These are phyloP conservation scores for Rhizophagus clarus DNA, from an alignment of 192 early-diverging fungal species.

Conservation along the genomic window DNA sequence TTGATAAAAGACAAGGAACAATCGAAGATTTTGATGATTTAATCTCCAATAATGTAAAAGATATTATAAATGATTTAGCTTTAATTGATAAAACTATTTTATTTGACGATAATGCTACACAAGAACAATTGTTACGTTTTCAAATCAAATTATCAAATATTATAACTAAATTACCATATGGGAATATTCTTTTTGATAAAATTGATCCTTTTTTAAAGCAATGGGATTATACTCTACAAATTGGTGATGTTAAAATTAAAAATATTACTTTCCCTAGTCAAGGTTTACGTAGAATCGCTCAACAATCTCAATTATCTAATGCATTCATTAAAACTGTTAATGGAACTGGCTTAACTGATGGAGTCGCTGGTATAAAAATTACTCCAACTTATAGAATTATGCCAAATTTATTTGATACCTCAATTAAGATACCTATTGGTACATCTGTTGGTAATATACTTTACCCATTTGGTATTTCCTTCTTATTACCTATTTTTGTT, in stretches of 20 bases:
- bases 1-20: constrained; percentile 28
- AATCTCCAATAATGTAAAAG: constrained; percentile 41
- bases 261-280: constrained; percentile 55
- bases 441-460: constrained; percentile 61
- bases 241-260: constrained; percentile 53
- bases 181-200: constrained; percentile 53
- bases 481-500: constrained; percentile 73
- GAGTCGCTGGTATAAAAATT: constrained; percentile 43
- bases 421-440: constrained; percentile 54
- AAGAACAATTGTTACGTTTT: constrained; percentile 28
- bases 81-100: constrained; percentile 50
- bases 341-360: neutral
- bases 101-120: constrained; percentile 34
- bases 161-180: constrained; percentile 56
- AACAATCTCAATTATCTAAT: constrained; percentile 43
- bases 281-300: constrained; percentile 51
- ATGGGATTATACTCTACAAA: constrained; percentile 57
- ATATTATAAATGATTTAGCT: constrained; percentile 41
- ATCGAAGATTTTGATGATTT: constrained; percentile 46
- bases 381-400: constrained; percentile 66
- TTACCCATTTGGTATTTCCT: constrained; percentile 73
- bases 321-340: constrained; percentile 38
- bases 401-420: constrained; percentile 53
- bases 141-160: constrained; percentile 43
- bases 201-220: constrained; percentile 47